Percentiles rank a stretch among this genome's conserved stretches.
phyloP scores from a whole-genome alignment of 768 basidiomycete genomes.

The Mycena indigotica region DNA sequence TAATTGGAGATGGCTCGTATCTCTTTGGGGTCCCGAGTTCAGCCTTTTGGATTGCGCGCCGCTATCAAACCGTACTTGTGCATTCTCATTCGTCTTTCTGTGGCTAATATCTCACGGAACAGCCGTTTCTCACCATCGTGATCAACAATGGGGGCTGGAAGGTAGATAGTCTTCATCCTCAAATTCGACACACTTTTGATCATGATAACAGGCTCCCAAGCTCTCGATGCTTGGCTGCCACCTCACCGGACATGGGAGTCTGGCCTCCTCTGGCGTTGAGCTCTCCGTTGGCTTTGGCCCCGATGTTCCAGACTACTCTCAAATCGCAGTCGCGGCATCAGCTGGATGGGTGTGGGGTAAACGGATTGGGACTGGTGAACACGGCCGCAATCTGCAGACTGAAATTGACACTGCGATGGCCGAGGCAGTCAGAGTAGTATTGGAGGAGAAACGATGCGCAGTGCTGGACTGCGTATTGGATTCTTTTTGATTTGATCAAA shows the following conservation, averaged over 20 bases:
- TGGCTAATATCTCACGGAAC: neutral
- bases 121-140: conserved; percentile 74
- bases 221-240: conserved; percentile 67
- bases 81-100: neutral
- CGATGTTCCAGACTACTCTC: conserved; percentile 57
- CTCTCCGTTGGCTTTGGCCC: conserved; percentile 71
- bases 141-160: conserved; percentile 76
- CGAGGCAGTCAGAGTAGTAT: conserved; percentile 58
- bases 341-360: conserved; percentile 66
- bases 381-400: conserved; percentile 24
- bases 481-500: conserved; percentile 32
- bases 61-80: conserved; percentile 59
- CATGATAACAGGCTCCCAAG: conserved; percentile 51
- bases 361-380: conserved; percentile 34
- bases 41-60: conserved; percentile 73
- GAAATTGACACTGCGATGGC: conserved; percentile 37
- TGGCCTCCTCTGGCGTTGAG: conserved; percentile 41
- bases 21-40: conserved; percentile 68
- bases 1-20: conserved; percentile 74
- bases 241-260: conserved; percentile 57
- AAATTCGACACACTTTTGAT: neutral
- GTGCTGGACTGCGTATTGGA: conserved; percentile 64
- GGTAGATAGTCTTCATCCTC: conserved; percentile 31
- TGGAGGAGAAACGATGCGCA: conserved; percentile 62
- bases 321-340: conserved; percentile 68